Conservation (phyloP, 441 rosid species). For the Populus trichocarpa region DNA sequence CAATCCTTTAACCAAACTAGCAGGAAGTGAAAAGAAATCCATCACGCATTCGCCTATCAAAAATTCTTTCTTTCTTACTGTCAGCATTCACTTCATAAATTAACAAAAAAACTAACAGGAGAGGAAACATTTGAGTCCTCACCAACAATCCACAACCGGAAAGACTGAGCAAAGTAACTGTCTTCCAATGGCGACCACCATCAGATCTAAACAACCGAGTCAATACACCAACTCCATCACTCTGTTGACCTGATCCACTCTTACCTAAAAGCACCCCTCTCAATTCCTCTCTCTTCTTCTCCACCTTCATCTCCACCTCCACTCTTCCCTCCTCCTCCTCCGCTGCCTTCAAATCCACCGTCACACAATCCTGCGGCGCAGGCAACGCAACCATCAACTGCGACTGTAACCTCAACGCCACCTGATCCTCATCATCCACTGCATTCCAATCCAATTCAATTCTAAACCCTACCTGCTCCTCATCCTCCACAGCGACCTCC, state of each 20-base stretch:
- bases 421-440: slow-evolving; percentile 90
- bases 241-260: slow-evolving; percentile 81
- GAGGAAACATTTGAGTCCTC: slow-evolving; percentile 9
- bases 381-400: slow-evolving; percentile 95
- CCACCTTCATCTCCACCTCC: slow-evolving; percentile 65
- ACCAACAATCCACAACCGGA: slow-evolving; percentile 75
- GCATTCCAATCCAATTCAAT: slow-evolving; percentile 88
- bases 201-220: slow-evolving; percentile 62
- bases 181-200: slow-evolving; percentile 83
- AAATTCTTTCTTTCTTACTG: not conserved
- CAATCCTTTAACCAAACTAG: not conserved
- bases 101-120: not conserved
- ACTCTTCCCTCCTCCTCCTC: slow-evolving; percentile 38
- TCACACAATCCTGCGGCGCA: slow-evolving; percentile 72
- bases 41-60: not conserved
- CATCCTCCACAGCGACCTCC: slow-evolving; percentile 12
- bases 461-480: slow-evolving; percentile 66
- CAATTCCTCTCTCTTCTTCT: slow-evolving; percentile 76
- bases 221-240: slow-evolving; percentile 75
- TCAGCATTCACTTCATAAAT: not conserved
- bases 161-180: slow-evolving; percentile 65
- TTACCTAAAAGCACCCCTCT: slow-evolving; percentile 65
- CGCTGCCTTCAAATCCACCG: slow-evolving; percentile 40
- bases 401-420: slow-evolving; percentile 77
- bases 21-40: not conserved